Percentiles rank a stretch among this genome's conserved stretches.
Evolutionary conservation across 2,329 filamentous ascomycete species (phyloP).

Genomic region (Emydomyces testavorans): DNA sequence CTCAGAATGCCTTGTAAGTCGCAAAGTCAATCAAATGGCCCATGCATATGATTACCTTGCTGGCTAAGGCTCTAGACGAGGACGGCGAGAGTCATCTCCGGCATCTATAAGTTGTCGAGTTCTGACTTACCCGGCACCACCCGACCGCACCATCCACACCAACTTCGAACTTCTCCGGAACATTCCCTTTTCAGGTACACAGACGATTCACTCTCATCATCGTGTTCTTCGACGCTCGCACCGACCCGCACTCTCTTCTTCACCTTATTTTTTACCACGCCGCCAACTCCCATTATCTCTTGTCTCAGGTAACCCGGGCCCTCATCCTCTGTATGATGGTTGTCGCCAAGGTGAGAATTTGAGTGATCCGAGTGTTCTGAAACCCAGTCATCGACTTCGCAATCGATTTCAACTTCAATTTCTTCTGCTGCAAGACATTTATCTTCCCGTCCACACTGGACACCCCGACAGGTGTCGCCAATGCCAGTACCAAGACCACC

Average conservation of each 20-base stretch:
- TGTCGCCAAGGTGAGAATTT: constrained; percentile 14
- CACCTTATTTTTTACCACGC: constrained; percentile 76
- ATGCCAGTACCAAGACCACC: constrained; percentile 75
- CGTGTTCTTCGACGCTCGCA: constrained; percentile 73
- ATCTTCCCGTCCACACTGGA: constrained; percentile 72
- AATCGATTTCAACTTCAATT: constrained; percentile 74
- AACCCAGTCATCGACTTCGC: constrained; percentile 63
- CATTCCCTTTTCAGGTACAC: constrained; percentile 60
- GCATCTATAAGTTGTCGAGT: not conserved
- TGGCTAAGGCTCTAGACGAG: not conserved
- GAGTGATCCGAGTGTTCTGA: constrained; percentile 32
- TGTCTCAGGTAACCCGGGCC: constrained; percentile 66
- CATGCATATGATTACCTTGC: not conserved
- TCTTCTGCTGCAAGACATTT: constrained; percentile 64
- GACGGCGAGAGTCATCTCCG: not conserved
- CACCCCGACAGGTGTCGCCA: constrained; percentile 75
- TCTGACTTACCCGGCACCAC: constrained; percentile 49
- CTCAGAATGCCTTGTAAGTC: too few relatives aligned
- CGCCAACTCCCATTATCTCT: constrained; percentile 84
- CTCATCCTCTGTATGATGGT: constrained; percentile 25
- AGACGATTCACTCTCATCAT: constrained; percentile 59
- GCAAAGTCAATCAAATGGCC: too few relatives aligned
- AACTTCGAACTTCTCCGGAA: constrained; percentile 57
- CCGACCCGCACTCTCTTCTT: constrained; percentile 72
- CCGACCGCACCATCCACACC: constrained; percentile 85